A percentile compares a stretch with the other conserved stretches of the same genome.
Conservation (phyloP, 1,284 basidiomycete species). For the Cutaneotrichosporon cutaneum region DNA sequence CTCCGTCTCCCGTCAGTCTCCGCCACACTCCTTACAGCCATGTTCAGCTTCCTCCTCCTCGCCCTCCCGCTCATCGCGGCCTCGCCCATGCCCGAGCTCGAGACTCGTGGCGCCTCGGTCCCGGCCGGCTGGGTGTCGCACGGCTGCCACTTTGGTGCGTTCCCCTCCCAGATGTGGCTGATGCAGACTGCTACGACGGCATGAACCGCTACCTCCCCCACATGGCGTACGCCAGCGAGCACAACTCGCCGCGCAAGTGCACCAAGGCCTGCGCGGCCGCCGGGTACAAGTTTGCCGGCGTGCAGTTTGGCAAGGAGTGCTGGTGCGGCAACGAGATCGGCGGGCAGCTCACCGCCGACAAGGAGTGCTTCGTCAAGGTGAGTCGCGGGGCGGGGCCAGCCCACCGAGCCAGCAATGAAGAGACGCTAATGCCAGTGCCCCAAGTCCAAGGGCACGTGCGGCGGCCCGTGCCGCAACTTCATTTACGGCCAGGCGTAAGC, state of each 20-base stretch:
- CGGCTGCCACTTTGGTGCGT: constrained; percentile 32
- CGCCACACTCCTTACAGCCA: background rate
- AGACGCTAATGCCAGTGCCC: constrained; percentile 8
- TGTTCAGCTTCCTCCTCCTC: constrained; percentile 12
- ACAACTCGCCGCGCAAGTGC: constrained; percentile 30
- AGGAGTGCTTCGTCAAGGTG: constrained; percentile 21
- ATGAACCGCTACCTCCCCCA: constrained; percentile 31
- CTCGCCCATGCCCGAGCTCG: constrained; percentile 2
- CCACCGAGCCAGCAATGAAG: background rate
- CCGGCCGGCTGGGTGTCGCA: constrained; percentile 25
- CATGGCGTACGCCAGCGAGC: constrained; percentile 18
- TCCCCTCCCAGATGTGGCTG: constrained; percentile 3
- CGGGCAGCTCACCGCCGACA: constrained; percentile 23
- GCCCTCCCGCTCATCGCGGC: constrained; percentile 6
- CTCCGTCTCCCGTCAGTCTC: background rate
- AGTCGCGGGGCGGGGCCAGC: background rate
- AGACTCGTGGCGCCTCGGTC: background rate
- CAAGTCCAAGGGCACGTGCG: constrained; percentile 27
- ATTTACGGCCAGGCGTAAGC: constrained; percentile 20
- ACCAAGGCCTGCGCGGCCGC: constrained; percentile 20
- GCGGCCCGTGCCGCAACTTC: constrained; percentile 31
- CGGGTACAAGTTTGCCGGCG: constrained; percentile 26
- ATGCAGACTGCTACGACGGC: constrained; percentile 31
- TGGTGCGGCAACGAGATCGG: constrained; percentile 31
- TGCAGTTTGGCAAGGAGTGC: constrained; percentile 33